A percentile compares a stretch with the other conserved stretches of the same genome.
phyloP scores from a whole-genome alignment of 495 filamentous ascomycete species.

The Penicillium herquei region DNA sequence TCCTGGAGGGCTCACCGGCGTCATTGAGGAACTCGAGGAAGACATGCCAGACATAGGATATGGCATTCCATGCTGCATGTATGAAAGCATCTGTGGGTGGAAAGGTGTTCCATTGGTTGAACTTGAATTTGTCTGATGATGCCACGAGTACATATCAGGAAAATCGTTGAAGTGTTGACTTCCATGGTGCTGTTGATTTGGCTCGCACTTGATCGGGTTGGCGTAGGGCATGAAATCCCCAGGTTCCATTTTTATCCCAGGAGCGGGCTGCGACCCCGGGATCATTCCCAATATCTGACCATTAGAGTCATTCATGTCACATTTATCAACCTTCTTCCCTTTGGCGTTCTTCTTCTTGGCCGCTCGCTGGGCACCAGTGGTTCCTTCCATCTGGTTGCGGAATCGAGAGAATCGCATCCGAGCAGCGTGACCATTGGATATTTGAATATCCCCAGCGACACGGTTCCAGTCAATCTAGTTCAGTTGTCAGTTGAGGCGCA shows the following conservation, averaged over 20 bases:
- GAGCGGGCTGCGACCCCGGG: not conserved
- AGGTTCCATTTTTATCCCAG: not conserved
- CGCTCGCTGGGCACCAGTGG: conserved; percentile 11
- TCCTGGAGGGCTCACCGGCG: not conserved
- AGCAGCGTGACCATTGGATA: conserved; percentile 78
- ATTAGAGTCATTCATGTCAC: not conserved
- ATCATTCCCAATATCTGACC: not conserved
- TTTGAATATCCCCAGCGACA: conserved; percentile 60
- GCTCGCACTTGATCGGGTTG: not conserved
- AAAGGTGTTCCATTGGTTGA: not conserved
- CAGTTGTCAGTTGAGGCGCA: not conserved
- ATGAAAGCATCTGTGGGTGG: not conserved
- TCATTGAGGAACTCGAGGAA: not conserved
- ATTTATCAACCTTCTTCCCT: conserved; percentile 6
- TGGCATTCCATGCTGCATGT: not conserved
- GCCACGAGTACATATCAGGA: not conserved
- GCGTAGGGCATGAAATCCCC: not conserved
- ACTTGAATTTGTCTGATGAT: not conserved
- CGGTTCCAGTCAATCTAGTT: conserved; percentile 70
- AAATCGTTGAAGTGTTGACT: not conserved
- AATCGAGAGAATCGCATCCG: conserved; percentile 80
- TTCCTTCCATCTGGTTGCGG: conserved; percentile 57
- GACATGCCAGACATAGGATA: not conserved
- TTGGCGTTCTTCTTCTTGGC: conserved; percentile 8
- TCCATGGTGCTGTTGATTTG: not conserved